These are phyloP conservation scores for Nadsonia starkeyi-henricii DNA, from an alignment of 1,139 yeast species.

Conservation along the genomic window DNA sequence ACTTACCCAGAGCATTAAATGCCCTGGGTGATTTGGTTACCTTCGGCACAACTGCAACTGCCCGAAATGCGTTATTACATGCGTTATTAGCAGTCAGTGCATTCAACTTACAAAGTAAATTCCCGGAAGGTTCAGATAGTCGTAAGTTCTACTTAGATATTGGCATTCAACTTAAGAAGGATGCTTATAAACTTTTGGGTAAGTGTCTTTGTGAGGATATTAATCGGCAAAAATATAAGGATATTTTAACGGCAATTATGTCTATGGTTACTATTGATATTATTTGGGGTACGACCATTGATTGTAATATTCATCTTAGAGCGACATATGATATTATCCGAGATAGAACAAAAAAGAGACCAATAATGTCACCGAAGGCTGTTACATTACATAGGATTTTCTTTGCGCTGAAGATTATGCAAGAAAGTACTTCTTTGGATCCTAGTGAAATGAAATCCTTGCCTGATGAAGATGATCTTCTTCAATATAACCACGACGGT, in stretches of 20 bases:
- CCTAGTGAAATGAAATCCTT: conserved; percentile 8
- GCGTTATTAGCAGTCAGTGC: conserved; percentile 75
- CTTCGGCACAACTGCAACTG: conserved; percentile 59
- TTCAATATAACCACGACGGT: conserved; percentile 9
- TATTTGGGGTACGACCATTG: conserved; percentile 87
- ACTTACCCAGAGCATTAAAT: conserved; percentile 67
- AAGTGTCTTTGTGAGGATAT: conserved; percentile 37
- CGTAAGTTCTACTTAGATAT: conserved; percentile 58
- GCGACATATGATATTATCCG: conserved; percentile 67
- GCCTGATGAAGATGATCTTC: conserved; percentile 8
- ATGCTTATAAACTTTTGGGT: conserved; percentile 57
- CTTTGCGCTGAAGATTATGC: conserved; percentile 59
- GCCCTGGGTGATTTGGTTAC: conserved; percentile 74
- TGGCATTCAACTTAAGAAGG: conserved; percentile 61
- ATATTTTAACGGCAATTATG: conserved; percentile 67
- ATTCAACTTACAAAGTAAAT: conserved; percentile 63
- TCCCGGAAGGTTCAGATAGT: conserved; percentile 40
- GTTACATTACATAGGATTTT: conserved; percentile 64
- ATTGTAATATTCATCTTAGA: conserved; percentile 59
- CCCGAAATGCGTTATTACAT: conserved; percentile 64
- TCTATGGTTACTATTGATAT: conserved; percentile 83
- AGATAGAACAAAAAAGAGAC: conserved; percentile 52
- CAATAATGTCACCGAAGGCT: conserved; percentile 62
- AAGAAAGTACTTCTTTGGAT: conserved; percentile 33
- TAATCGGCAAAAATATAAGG: conserved; percentile 59